Conservation (phyloP, 1,139 yeast genomes). For the Arxiozyma slooffiae region DNA sequence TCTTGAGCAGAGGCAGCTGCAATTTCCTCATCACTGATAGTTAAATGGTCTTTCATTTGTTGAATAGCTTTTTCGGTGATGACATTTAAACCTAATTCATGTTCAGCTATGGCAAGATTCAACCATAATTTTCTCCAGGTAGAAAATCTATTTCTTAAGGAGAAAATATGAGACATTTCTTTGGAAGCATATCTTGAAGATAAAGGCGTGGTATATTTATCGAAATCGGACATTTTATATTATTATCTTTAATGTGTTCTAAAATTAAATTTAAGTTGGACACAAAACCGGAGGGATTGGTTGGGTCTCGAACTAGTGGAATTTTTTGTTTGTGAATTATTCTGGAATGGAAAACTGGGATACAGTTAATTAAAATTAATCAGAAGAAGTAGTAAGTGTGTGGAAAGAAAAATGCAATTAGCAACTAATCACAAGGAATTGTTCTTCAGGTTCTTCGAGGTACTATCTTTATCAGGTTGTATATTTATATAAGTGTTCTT, state of each 20-base stretch:
- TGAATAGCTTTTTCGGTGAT: conserved; percentile 85
- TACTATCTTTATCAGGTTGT: neutral
- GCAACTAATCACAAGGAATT: too few species aligned
- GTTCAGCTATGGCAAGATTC: conserved; percentile 90
- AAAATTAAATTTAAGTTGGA: too few species aligned
- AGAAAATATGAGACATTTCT: conserved; percentile 90
- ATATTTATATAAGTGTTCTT: too few species aligned
- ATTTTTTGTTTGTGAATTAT: neutral
- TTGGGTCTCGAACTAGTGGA: too few species aligned
- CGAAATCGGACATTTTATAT: conserved; percentile 40
- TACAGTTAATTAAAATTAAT: too few species aligned
- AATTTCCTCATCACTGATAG: conserved; percentile 86
- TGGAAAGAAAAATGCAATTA: too few species aligned
- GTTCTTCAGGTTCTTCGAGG: too few species aligned
- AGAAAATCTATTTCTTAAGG: conserved; percentile 85
- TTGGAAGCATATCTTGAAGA: conserved; percentile 96
- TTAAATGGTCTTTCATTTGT: conserved; percentile 69
- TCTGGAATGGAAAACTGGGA: too few species aligned
- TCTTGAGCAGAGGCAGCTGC: conserved; percentile 84
- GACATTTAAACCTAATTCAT: conserved; percentile 74
- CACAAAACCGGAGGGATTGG: neutral
- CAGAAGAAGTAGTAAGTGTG: too few species aligned
- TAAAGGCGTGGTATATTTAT: conserved; percentile 80
- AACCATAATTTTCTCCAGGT: conserved; percentile 99
- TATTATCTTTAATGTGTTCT: too few species aligned